A percentile compares a stretch with the other conserved stretches of the same genome.
These are phyloP conservation scores for Meyerozyma athensensis DNA, from an alignment of 1,139 yeast genomes.

Conservation along the genomic window DNA sequence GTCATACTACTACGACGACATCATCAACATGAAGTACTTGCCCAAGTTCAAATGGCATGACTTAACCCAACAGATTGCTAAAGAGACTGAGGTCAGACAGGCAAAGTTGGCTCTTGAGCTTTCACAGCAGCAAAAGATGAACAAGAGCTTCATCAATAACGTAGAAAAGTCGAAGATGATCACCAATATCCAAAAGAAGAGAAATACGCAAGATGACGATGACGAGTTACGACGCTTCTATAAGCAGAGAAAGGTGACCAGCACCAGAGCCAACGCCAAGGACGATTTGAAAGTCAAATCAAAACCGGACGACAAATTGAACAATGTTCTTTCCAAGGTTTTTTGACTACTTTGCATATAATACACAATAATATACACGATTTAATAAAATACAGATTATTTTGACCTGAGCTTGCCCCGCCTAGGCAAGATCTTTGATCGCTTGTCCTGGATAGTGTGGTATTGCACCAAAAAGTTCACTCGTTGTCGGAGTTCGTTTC, in stretches of 20 bases:
- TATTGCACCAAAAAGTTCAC: slow-evolving; percentile 8
- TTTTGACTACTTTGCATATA: slow-evolving; percentile 11
- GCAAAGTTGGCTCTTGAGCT: slow-evolving; percentile 83
- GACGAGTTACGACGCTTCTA: slow-evolving; percentile 48
- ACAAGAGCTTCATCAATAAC: slow-evolving; percentile 75
- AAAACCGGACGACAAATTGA: slow-evolving; percentile 41
- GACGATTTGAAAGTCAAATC: slow-evolving; percentile 40
- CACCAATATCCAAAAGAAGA: slow-evolving; percentile 56
- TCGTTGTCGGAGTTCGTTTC: slow-evolving; percentile 11
- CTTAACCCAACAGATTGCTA: slow-evolving; percentile 87
- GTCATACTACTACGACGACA: slow-evolving; percentile 90
- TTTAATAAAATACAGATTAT: background rate
- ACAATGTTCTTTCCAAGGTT: slow-evolving; percentile 39
- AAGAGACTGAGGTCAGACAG: slow-evolving; percentile 85
- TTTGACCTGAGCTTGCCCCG: background rate
- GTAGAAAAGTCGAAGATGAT: slow-evolving; percentile 86
- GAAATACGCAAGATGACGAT: slow-evolving; percentile 18
- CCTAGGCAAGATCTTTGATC: background rate
- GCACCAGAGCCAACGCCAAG: slow-evolving; percentile 62
- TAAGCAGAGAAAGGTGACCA: slow-evolving; percentile 59
- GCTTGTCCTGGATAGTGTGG: background rate
- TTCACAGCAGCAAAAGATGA: slow-evolving; percentile 81
- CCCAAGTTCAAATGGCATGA: slow-evolving; percentile 95
- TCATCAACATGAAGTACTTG: slow-evolving; percentile 82
- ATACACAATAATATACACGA: slow-evolving; percentile 4